Percentiles rank a stretch among this genome's conserved stretches.
phyloP scores from a whole-genome alignment of 495 filamentous ascomycete species.

The Aspergillus leporis region DNA sequence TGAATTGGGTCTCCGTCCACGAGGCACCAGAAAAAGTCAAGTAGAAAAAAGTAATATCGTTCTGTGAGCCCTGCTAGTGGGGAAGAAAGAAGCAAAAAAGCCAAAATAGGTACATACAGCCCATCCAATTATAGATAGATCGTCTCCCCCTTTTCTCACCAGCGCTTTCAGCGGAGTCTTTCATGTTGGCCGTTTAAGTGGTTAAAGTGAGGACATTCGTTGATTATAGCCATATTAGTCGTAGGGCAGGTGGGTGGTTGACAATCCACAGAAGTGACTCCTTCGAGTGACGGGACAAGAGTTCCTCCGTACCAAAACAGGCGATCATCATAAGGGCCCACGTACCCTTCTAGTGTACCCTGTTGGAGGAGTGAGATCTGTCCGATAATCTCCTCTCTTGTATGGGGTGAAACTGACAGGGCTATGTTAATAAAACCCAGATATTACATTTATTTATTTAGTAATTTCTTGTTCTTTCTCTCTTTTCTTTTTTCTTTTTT shows the following conservation, averaged over 20 bases:
- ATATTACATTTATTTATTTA: too few relatives aligned
- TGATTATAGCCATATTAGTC: background rate
- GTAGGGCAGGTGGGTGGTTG: background rate
- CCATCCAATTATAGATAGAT: background rate
- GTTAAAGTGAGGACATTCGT: background rate
- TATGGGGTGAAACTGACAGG: background rate
- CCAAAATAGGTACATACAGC: background rate
- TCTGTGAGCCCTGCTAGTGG: background rate
- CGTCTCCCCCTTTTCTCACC: conserved; percentile 1
- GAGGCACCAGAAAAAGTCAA: background rate
- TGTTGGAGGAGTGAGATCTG: background rate
- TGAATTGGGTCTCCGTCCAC: background rate
- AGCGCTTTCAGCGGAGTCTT: background rate
- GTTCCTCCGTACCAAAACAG: background rate
- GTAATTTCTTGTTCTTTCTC: background rate
- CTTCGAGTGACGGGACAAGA: background rate
- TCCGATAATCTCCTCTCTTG: background rate
- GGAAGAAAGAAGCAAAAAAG: background rate
- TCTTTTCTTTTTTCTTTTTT: background rate
- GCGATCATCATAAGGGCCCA: background rate
- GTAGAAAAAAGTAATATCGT: background rate
- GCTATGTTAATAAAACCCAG: too few relatives aligned
- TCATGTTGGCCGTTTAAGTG: background rate
- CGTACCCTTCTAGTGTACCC: background rate
- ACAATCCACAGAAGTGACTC: background rate